Evolutionary conservation across 2,329 filamentous ascomycete genomes (phyloP), one percentile per base, ranked within the genome.

Genomic region (Nectriaceae sp.): DNA sequence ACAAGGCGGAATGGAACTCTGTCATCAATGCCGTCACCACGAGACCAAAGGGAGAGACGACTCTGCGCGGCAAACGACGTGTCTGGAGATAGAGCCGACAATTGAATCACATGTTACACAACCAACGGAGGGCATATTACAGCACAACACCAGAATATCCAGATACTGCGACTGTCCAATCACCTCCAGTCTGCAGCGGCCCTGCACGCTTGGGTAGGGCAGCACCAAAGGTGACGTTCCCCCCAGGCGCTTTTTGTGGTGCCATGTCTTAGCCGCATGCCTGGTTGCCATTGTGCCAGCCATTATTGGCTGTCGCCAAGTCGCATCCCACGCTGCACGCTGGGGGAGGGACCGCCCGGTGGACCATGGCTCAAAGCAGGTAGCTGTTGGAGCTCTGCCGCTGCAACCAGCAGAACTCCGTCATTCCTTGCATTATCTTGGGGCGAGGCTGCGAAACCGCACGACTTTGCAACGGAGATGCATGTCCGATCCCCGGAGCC

Each of bases 181-280:
- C 51, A 54, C 40, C 33, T 54, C 50, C 42, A 44, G 42, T 44
- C 35, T 42, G 46, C 42, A 37, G 40, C 41, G 44, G 31, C 46
- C 49, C 49, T 40, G 41, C 47, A 51, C 48, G 45, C 47, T 49
- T 59, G 55, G 60, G 49, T 47, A 44, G 45, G 47, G 47, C 52
- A 53, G 56, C 41, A 44, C 54, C 57, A 46, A 48, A 47, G n/a
- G 59, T 61, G 57, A 61, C 59, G 59, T 61, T 55, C 45, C 49
- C 44, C 40, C 50, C 42, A 40, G 50, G 49, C 47, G 56, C 37
- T 35, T 44, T 54, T 49, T 29, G 43, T 43, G 51, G 49, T 31
- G 55, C 53, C 46, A 46, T 58, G 55, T 60, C 56, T 57, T 62
- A 61, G 59, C 58, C 52, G 58, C 59, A 58, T 20, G 54, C 42